Percentiles rank a stretch among this genome's conserved stretches.
These are phyloP conservation scores for Sanghuangporus weigelae DNA, from an alignment of 1,284 basidiomycete species.

Conservation along the genomic window DNA sequence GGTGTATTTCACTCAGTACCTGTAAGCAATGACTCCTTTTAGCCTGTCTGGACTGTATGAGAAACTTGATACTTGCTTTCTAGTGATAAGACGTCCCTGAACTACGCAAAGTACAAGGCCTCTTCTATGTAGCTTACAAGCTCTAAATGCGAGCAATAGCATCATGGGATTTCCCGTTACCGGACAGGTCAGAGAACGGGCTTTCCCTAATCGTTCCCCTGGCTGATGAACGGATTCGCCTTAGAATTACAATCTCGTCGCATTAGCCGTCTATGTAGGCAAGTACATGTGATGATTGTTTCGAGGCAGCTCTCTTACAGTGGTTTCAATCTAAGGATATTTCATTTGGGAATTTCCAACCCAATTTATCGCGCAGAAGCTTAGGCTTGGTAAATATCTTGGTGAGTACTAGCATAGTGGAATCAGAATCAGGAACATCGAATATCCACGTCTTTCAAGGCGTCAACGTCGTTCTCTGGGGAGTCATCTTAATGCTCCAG, in stretches of 20 bases:
- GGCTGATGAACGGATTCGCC: background rate
- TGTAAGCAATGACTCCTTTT: conserved; percentile 33
- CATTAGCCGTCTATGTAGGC: conserved; percentile 63
- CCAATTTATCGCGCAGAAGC: conserved; percentile 58
- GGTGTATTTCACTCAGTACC: conserved; percentile 62
- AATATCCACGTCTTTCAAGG: conserved; percentile 30
- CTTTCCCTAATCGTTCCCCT: background rate
- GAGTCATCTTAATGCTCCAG: conserved; percentile 57
- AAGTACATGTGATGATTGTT: conserved; percentile 3
- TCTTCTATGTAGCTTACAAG: conserved; percentile 1
- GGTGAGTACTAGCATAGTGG: conserved; percentile 29
- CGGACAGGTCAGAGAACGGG: conserved; percentile 40
- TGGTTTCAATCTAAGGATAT: conserved; percentile 37
- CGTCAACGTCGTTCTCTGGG: conserved; percentile 58
- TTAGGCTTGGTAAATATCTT: conserved; percentile 56
- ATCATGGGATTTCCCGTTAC: conserved; percentile 63
- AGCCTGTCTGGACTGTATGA: background rate
- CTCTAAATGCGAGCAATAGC: conserved; percentile 27
- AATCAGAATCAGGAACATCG: background rate
- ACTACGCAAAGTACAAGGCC: conserved; percentile 52
- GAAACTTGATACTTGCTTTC: background rate
- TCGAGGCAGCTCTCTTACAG: background rate
- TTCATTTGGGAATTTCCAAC: conserved; percentile 64
- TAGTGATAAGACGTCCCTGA: conserved; percentile 64
- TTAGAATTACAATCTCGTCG: conserved; percentile 58